Percentiles rank a stretch among this genome's conserved stretches.
These are phyloP conservation scores for Asclepias syriaca DNA, from an alignment of 257 asterid genomes.

Conservation along the genomic window DNA sequence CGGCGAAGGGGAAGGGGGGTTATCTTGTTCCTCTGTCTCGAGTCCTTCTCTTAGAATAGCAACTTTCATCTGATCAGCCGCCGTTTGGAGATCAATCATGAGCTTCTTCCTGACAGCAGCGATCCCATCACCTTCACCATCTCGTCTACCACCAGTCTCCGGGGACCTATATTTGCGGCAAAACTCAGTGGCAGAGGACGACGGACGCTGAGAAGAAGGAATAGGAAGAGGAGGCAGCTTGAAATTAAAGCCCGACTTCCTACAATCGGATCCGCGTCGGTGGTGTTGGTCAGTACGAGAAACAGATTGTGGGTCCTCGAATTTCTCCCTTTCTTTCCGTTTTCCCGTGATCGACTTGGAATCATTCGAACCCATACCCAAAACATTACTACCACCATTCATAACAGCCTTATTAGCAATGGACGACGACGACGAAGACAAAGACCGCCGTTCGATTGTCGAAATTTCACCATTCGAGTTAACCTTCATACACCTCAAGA, in stretches of 20 bases:
- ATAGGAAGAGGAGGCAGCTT: constrained; percentile 15
- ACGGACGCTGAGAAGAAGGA: constrained; percentile 3
- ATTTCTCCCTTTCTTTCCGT: constrained; percentile 21
- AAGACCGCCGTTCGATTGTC: constrained; percentile 23
- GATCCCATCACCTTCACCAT: constrained; percentile 49
- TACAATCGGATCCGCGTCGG: constrained; percentile 28
- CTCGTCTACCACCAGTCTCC: constrained; percentile 15
- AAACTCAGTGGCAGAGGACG: constrained; percentile 13
- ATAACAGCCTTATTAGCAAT: constrained; percentile 12
- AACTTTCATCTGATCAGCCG: constrained; percentile 67
- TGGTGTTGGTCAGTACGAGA: neutral
- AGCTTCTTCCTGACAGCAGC: constrained; percentile 66
- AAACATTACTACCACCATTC: constrained; percentile 5
- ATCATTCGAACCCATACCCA: constrained; percentile 4
- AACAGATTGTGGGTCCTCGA: constrained; percentile 9
- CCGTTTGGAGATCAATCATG: constrained; percentile 81
- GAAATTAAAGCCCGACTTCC: constrained; percentile 10
- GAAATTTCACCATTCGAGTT: constrained; percentile 36
- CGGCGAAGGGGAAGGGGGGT: constrained; percentile 31
- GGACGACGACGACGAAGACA: constrained; percentile 10
- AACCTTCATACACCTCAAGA: constrained; percentile 59
- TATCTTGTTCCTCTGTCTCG: constrained; percentile 30
- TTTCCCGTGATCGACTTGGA: constrained; percentile 10
- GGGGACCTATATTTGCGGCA: constrained; percentile 16
- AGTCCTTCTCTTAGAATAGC: constrained; percentile 56